Conservation (phyloP, 345 rosid genomes). For the Bretschneidera sinensis region DNA sequence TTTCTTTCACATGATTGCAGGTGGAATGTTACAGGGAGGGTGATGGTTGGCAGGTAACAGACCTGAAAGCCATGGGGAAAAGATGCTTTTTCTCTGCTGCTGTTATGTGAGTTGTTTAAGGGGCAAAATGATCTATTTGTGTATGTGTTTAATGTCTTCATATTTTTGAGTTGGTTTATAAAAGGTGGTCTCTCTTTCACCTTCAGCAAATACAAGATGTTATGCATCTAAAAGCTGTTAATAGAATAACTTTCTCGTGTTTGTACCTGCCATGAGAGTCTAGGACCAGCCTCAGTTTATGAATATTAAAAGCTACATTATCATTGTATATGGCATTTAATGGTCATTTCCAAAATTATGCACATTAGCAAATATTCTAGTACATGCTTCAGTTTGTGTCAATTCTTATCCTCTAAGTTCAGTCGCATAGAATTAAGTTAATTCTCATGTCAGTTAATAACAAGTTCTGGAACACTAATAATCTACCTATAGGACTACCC, state of each 20-base stretch:
- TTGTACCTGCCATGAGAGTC: no score
- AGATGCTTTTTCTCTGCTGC: conserved; percentile 29
- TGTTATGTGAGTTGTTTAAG: conserved; percentile 6
- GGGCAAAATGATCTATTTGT: no score
- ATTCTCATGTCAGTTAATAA: no score
- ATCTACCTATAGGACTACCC: no score
- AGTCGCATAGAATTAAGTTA: not conserved
- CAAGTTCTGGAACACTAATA: no score
- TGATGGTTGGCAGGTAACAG: conserved; percentile 28
- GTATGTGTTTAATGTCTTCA: no score
- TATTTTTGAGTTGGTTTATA: not conserved
- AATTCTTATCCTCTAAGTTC: not conserved
- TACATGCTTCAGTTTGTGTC: not conserved
- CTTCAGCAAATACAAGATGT: not conserved
- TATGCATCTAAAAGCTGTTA: not conserved
- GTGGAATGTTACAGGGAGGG: conserved; percentile 32
- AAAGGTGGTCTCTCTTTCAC: not conserved
- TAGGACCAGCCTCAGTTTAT: no score
- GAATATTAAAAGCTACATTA: no score
- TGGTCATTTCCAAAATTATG: no score
- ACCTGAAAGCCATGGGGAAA: conserved; percentile 29
- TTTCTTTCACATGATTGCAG: conserved; percentile 11
- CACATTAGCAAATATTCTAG: no score
- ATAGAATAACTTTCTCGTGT: not conserved
- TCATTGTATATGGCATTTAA: no score